Base-by-base conservation (phyloP, 2,329 filamentous ascomycete genomes). In the Neofusicoccum ribis region DNA sequence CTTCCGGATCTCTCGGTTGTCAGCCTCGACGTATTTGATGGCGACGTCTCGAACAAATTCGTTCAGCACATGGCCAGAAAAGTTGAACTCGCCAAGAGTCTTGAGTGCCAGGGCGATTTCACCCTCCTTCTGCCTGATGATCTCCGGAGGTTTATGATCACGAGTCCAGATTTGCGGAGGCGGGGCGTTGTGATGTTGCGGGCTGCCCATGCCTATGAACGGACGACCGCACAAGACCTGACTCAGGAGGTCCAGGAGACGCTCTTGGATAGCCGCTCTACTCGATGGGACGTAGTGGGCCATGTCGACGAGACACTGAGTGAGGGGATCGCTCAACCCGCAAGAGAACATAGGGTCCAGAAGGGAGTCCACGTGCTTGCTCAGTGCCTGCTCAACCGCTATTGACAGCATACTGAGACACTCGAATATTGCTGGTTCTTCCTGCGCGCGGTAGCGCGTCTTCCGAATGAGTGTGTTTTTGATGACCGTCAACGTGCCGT, bases 41-140 rank as follows among this genome's bases (percentile, higher is more conserved):
- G 96, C 95, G 58, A 99, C 95, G 74, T 99, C 95, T 27, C 95
- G 91, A 34, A 99, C 95, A 71, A 99, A 99, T 76, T 99, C 96
- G 72, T 99, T 99, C 15, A 99, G 82, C 15, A 97, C 91, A 73
- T 98, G 93, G 1, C 92, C 66, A 1, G 56, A 41, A 73, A 99
- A 99, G 76, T 99, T 95, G 72, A 99, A 99, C 74, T 93, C 97
- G n/a, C 95, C 96, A 0, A 99, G 83, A 0, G 96, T 99, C 72
- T 96, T 93, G 15, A 99, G 84, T 3, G 95, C 95, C 61, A 99
- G 83, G 69, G 96, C 96, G 68, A 99, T 91, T 75, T 99, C 94
- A 8, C 89, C 84, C 75, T 96, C 93, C 66, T 90, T 83, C 63
- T 85, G 88, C 70, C 96, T 92, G 68, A 92, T 89, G n/a, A 90